These are phyloP conservation scores for Macrophomina tecta DNA, from an alignment of 2,329 filamentous ascomycete species.

Conservation along the genomic window DNA sequence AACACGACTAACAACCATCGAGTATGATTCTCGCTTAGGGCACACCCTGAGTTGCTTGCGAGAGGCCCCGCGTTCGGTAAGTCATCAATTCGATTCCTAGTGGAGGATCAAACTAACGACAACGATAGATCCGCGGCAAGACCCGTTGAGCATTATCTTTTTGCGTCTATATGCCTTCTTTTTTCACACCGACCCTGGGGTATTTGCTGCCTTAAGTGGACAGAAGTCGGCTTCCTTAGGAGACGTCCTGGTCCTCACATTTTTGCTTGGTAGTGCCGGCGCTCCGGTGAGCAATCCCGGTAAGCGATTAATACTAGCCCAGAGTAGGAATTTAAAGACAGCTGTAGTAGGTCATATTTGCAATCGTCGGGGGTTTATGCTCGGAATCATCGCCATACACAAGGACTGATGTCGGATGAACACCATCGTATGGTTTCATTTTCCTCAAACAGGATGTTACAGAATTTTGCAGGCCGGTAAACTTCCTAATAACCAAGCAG, in stretches of 20 bases:
- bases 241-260: not conserved
- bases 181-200: not conserved
- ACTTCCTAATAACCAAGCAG: too few relatives aligned
- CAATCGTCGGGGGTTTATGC: too few relatives aligned
- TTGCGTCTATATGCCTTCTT: not conserved
- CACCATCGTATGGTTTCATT: too few relatives aligned
- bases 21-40: slow-evolving; percentile 21
- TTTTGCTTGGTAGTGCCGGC: not conserved
- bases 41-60: slow-evolving; percentile 8
- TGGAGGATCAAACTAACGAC: slow-evolving; percentile 1
- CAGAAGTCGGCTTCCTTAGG: slow-evolving; percentile 34
- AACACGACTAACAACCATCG: not conserved
- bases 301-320: not conserved
- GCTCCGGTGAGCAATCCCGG: not conserved
- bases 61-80: slow-evolving; percentile 21
- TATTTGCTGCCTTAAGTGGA: not conserved
- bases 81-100: not conserved
- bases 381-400: too few relatives aligned
- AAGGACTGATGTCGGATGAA: too few relatives aligned
- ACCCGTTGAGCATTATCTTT: not conserved
- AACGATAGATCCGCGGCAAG: slow-evolving; percentile 8
- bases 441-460: not conserved
- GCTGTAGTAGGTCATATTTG: not conserved
- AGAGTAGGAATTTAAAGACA: not conserved
- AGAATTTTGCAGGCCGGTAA: too few relatives aligned